phyloP scores from a whole-genome alignment of 805 yeast species.

The Candida incommunis region DNA sequence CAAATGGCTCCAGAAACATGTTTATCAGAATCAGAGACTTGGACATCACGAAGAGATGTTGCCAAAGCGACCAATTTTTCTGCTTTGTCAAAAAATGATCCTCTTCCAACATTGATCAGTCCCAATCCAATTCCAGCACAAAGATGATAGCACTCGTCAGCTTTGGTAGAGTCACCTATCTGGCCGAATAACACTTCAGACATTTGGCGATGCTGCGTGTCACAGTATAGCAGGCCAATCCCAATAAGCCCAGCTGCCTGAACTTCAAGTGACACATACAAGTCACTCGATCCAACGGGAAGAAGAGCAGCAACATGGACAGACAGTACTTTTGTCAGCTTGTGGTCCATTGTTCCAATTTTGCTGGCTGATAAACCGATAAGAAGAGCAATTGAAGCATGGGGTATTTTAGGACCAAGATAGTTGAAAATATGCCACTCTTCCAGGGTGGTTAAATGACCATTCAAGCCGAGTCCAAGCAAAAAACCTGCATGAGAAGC shows the following conservation, averaged over 20 bases:
- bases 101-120: slow-evolving; percentile 57
- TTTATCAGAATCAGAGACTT: slow-evolving; percentile 43
- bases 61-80: slow-evolving; percentile 48
- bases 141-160: slow-evolving; percentile 67
- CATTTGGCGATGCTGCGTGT: slow-evolving; percentile 73
- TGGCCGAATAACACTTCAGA: slow-evolving; percentile 66
- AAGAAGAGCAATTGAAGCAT: slow-evolving; percentile 73
- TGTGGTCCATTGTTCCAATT: slow-evolving; percentile 69
- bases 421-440: slow-evolving; percentile 96
- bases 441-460: slow-evolving; percentile 68
- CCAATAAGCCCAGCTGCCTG: slow-evolving; percentile 90
- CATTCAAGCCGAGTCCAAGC: slow-evolving; percentile 84
- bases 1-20: slow-evolving; percentile 59
- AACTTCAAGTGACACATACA: slow-evolving; percentile 68
- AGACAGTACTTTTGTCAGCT: slow-evolving; percentile 76
- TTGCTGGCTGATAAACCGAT: slow-evolving; percentile 89
- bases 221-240: slow-evolving; percentile 69
- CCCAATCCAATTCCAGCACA: slow-evolving; percentile 89
- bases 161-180: slow-evolving; percentile 28
- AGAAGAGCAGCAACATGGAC: slow-evolving; percentile 86
- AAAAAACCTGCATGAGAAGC: slow-evolving; percentile 91
- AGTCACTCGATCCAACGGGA: slow-evolving; percentile 81
- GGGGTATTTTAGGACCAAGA: slow-evolving; percentile 74
- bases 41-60: slow-evolving; percentile 39
- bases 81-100: slow-evolving; percentile 43